Evolutionary conservation across 2,329 filamentous ascomycete genomes (phyloP).

Genomic region (Scedosporium dehoogii): DNA sequence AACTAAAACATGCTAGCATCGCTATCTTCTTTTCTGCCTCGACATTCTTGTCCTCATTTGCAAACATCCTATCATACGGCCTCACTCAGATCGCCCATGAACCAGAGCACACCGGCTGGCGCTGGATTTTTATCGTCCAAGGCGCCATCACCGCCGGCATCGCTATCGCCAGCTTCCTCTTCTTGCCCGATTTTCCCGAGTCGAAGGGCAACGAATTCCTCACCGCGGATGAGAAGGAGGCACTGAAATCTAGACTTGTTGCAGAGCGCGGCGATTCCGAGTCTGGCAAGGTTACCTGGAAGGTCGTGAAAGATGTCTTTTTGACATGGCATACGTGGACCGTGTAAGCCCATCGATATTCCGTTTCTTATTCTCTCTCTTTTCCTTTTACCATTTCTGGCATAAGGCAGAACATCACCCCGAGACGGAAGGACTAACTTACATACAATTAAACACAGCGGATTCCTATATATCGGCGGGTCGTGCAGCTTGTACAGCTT

Average conservation of each 20-base stretch:
- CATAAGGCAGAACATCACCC: background rate
- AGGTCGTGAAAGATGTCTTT: background rate
- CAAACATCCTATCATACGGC: background rate
- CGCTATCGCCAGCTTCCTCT: slow-evolving; percentile 20
- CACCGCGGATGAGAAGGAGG: background rate
- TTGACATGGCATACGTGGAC: background rate
- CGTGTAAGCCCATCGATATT: background rate
- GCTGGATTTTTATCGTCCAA: slow-evolving; percentile 61
- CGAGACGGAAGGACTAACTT: background rate
- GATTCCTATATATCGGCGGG: background rate
- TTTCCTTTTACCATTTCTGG: no score
- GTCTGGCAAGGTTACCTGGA: background rate
- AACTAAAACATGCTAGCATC: background rate
- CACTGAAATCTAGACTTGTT: background rate
- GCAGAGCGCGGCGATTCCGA: background rate
- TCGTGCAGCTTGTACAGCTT: background rate
- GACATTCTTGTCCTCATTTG: background rate
- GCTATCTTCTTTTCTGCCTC: background rate
- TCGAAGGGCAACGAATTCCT: background rate
- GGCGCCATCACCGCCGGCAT: slow-evolving; percentile 35
- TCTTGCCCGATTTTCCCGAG: slow-evolving; percentile 28
- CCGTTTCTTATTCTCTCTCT: background rate
- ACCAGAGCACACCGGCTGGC: slow-evolving; percentile 40
- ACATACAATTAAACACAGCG: background rate
- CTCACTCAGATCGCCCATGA: background rate